Evolutionary conservation across 306 rosid species (phyloP), one percentile per base, ranked within the genome.

Genomic region (Spatholobus suberectus): DNA sequence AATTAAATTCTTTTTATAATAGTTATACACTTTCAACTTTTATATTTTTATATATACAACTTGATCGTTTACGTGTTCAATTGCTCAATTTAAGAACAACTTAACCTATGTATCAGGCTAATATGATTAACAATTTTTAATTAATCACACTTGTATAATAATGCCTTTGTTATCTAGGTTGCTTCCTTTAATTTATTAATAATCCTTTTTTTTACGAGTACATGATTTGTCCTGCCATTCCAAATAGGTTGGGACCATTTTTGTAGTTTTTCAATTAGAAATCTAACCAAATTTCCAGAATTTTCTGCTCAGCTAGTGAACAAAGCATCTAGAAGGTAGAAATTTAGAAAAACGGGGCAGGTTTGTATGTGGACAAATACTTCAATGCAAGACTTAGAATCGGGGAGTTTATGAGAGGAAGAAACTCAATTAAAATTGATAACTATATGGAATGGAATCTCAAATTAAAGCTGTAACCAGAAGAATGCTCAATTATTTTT

Each of bases 181-280:
- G 15, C 5, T n/a, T n/a, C 4, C 8, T 66, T 37, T n/a, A 2
- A 17, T 32, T 32, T 0, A 17, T 51, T 51, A 14, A 13, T 15
- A 51, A 51, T 15, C 2, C 5, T 3, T 21, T 57, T 57, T 57
- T 23, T 52, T 6, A 23, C 32, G 29, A 1, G 15, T 57, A 14
- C 52, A 46, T 14, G 52, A 18, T 24, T 5, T 24, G 46, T 11
- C 72, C 20, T 21, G 6, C 68, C 63, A 32, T 68, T 70, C 70
- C n/a, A 14, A 57, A 62, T 12, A 35, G 38, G 77, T 76, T 69
- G 86, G 78, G 84, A 59, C 51, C 57, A 63, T 2, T 72, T 32
- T 21, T 67, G 68, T 37, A 46, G 2, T 0, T 5, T 18, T 58
- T 24, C 5, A 9, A 18, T 27, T 15, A 15, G 10, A 44, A 29